Evolutionary conservation across 768 basidiomycete genomes (phyloP), one percentile per base, ranked within the genome.

Genomic region (Suillus decipiens): DNA sequence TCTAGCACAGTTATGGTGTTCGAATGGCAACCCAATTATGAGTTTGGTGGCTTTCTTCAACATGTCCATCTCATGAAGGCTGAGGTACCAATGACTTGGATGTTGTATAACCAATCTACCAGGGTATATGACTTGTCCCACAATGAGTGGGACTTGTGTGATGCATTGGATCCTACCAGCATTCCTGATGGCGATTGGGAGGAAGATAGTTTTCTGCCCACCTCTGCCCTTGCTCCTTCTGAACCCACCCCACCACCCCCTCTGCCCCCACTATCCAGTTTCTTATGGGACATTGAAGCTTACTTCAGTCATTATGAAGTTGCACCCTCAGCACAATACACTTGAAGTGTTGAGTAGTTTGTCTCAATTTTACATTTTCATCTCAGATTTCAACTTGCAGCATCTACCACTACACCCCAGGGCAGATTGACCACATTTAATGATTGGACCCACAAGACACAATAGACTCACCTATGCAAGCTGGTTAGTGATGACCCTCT

Each of bases 101-200:
- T 22, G 9, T 28, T 4, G 4, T 60, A 60, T 14, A 47, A 5
- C 39, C 33, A 55, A 10, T 28, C 24, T 24, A 60, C 59, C 8
- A 19, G 48, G 22, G 15, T 42, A 15, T 60, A 47, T 7, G 48
- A 60, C 33, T 24, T 15, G 6, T 60, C 56, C 34, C 24, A 7
- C 15, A 60, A 60, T 1, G 22, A 60, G 59, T 60, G 59, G 59
- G 41, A 60, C 7, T 34, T 60, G 17, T 60, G 59, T 12, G 9
- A 55, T 5, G 22, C 24, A 10, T 34, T 60, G 24, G 45, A 60
- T 36, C 59, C 24, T 17, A 11, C 14, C 22, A 47, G 41, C 8
- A 14, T 22, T 14, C 42, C 59, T 7, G 48, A 60, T 48, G 59
- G 45, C 5, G 28, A 60, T 22, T 36, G 45, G 34, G 45, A 47